Evolutionary conservation across 495 filamentous ascomycete species (phyloP).

Genomic region (Aspergillus egyptiacus): DNA sequence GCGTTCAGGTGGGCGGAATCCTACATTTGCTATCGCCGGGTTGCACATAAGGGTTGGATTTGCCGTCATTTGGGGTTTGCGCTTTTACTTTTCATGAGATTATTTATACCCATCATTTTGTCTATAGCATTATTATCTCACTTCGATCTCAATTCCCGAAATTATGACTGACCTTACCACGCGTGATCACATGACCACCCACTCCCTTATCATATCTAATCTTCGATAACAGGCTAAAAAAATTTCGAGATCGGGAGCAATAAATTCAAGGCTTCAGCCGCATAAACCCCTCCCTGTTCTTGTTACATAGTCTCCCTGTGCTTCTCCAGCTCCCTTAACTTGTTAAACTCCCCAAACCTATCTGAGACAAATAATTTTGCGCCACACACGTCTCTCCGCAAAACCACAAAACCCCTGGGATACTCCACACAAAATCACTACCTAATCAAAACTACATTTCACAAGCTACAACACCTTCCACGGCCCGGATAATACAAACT

Average conservation of each 20-base stretch:
- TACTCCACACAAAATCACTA: too few relatives aligned
- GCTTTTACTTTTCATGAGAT: slow-evolving; percentile 5
- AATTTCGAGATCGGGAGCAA: slow-evolving; percentile 8
- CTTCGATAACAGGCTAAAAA: slow-evolving; percentile 10
- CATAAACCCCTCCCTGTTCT: not conserved
- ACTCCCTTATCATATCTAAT: slow-evolving; percentile 25
- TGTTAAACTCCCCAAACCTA: too few relatives aligned
- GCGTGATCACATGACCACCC: slow-evolving; percentile 20
- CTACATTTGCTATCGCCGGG: slow-evolving; percentile 3
- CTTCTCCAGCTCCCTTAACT: not conserved
- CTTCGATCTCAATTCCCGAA: not conserved
- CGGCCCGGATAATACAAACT: not conserved
- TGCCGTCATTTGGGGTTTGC: slow-evolving; percentile 6
- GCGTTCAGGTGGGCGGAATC: slow-evolving; percentile 8
- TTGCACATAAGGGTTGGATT: slow-evolving; percentile 13
- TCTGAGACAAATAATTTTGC: too few relatives aligned
- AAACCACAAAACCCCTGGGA: too few relatives aligned
- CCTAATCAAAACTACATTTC: too few relatives aligned
- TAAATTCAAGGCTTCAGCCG: not conserved
- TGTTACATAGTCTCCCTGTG: not conserved
- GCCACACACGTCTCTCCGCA: too few relatives aligned
- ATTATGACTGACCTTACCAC: too few relatives aligned
- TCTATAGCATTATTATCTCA: not conserved
- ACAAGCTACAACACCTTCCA: too few relatives aligned
- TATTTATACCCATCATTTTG: slow-evolving; percentile 5